A percentile compares a stretch with the other conserved stretches of the same genome.
Conservation (phyloP, 306 rosid genomes). For the Crataegus laevigata region DNA sequence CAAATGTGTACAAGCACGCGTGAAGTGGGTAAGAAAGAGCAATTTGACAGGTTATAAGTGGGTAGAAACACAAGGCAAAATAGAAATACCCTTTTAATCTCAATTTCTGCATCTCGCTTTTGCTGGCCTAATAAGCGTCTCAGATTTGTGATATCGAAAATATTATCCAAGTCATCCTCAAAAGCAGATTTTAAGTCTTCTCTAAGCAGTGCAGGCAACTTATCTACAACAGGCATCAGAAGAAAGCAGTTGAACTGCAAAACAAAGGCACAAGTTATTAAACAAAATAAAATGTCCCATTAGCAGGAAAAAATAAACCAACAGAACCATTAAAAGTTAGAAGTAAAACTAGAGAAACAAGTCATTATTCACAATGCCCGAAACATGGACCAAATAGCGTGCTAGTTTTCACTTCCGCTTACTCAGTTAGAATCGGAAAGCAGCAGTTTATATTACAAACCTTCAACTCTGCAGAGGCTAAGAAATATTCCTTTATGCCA, state of each 20-base stretch:
- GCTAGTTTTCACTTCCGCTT: not conserved
- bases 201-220: slow-evolving; percentile 85
- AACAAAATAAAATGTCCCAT: not conserved
- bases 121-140: slow-evolving; percentile 60
- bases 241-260: slow-evolving; percentile 97
- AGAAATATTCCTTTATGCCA: slow-evolving; percentile 89
- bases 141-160: slow-evolving; percentile 80
- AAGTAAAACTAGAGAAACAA: not conserved
- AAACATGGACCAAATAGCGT: not conserved
- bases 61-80: slow-evolving; percentile 5
- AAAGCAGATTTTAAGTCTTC: slow-evolving; percentile 91
- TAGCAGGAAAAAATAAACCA: not conserved
- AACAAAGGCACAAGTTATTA: slow-evolving; percentile 17
- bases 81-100: slow-evolving; percentile 73
- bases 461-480: slow-evolving; percentile 95
- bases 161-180: slow-evolving; percentile 73
- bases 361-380: not conserved
- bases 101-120: slow-evolving; percentile 71
- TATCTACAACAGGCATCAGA: slow-evolving; percentile 96
- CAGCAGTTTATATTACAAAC: slow-evolving; percentile 37
- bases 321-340: not conserved
- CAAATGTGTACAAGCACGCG: not conserved
- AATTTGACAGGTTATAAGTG: slow-evolving; percentile 3
- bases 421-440: not conserved
- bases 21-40: slow-evolving; percentile 2